Evolutionary conservation across 2,329 filamentous ascomycete genomes (phyloP).

Genomic region (Lomentospora prolificans): DNA sequence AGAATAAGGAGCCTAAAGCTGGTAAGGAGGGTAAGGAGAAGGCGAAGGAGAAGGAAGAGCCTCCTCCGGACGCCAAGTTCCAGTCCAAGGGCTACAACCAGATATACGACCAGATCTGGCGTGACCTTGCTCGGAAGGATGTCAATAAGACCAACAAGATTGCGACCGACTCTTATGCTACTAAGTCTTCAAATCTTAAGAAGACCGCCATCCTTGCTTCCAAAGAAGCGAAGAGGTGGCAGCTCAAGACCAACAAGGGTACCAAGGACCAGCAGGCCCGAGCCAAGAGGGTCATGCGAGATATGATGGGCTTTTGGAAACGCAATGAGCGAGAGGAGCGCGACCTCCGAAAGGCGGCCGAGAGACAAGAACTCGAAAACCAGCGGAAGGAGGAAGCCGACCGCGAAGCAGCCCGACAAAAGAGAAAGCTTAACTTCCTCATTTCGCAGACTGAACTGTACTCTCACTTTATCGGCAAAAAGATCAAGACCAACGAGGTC

Average conservation of each 20-base stretch:
- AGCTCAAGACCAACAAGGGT: slow-evolving; percentile 94
- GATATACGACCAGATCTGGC: slow-evolving; percentile 95
- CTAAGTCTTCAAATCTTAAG: slow-evolving; percentile 88
- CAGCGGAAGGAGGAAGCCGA: slow-evolving; percentile 95
- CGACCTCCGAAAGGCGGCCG: slow-evolving; percentile 84
- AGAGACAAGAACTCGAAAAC: slow-evolving; percentile 92
- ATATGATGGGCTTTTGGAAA: slow-evolving; percentile 99
- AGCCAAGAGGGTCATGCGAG: slow-evolving; percentile 95
- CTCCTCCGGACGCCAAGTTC: slow-evolving; percentile 54
- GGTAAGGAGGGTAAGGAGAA: slow-evolving; percentile 32
- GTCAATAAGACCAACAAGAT: slow-evolving; percentile 87
- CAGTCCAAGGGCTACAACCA: slow-evolving; percentile 91
- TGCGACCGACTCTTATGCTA: slow-evolving; percentile 74
- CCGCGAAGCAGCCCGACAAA: slow-evolving; percentile 92
- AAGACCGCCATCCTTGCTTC: slow-evolving; percentile 95
- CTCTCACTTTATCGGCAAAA: slow-evolving; percentile 98
- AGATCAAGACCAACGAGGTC: slow-evolving; percentile 95
- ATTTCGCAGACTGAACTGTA: slow-evolving; percentile 98
- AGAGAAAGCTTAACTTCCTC: slow-evolving; percentile 97
- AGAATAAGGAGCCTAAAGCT: slow-evolving; percentile 32
- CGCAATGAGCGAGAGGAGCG: slow-evolving; percentile 96
- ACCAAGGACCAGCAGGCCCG: slow-evolving; percentile 95
- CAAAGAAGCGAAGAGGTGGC: slow-evolving; percentile 96
- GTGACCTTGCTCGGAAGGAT: slow-evolving; percentile 87
- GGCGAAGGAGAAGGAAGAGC: slow-evolving; percentile 34